Base-by-base conservation (phyloP, 306 rosid species). In the Vachellia collinsii region DNA sequence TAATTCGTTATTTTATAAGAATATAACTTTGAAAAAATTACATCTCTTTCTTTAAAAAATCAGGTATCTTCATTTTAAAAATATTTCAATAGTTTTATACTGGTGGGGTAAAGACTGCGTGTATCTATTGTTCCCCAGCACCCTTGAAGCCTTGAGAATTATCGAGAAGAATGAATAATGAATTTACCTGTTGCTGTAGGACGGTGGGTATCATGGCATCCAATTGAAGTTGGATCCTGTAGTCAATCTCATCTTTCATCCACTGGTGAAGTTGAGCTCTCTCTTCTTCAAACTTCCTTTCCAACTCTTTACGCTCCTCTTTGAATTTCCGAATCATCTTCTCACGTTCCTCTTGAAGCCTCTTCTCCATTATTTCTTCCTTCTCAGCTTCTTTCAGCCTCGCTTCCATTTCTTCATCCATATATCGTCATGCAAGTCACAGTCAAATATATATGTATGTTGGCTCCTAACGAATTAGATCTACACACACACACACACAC, bases 261-360 rank as follows among this genome's bases (percentile, higher is more conserved):
- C 65, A 59, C 5, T 8, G 14, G 36, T 59, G 65, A 59, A 59
- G 36, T 16, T 56, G 29, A 56, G 29, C 29, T 56, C 11, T 56
- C 63, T 56, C 63, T 56, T 23, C 14, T 23, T 59, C 65, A 59
- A 59, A 59, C 65, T 59, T 59, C 65, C 14, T 59, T 59, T 59
- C 65, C 65, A 59, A 9, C 65, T 59, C 37, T 56, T 20, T 11
- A 56, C 34, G 63, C 25, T 20, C 63, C 37, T 59, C 65, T 59
- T 59, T 1, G 11, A 59, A 59, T 23, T 59, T 59, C 65, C 34
- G 3, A 59, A 3, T 1, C 36, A 59, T 23, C 14, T 20, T 20
- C 23, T 59, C 65, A 10, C 65, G 65, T 22, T 59, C 65, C 37
- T 20, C 36, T 23, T 23, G 6, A 59, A 59, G 65, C 37, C 11